phyloP scores from a whole-genome alignment of 306 rosid genomes.

The Vigna reflexopilosa region DNA sequence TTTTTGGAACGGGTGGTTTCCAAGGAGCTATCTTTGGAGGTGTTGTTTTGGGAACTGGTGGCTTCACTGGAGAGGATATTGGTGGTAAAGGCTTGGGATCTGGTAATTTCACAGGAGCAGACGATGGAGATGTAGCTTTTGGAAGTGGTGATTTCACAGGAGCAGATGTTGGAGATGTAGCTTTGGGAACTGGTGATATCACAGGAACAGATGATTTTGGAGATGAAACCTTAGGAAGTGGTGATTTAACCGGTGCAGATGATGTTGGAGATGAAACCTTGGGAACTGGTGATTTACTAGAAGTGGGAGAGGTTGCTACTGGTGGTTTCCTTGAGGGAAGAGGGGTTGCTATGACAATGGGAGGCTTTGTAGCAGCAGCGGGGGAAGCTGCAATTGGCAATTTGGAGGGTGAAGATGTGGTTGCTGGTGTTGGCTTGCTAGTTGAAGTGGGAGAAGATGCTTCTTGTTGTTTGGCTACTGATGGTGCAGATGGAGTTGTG shows the following conservation, averaged over 20 bases:
- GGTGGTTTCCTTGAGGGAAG: slow-evolving; percentile 20
- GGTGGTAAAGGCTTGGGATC: slow-evolving; percentile 1
- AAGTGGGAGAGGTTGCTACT: background rate
- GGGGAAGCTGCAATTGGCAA: slow-evolving; percentile 39
- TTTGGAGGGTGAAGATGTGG: slow-evolving; percentile 32
- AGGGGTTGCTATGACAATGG: slow-evolving; percentile 12
- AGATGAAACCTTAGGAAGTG: background rate
- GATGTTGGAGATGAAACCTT: slow-evolving; percentile 9
- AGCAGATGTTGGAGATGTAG: slow-evolving; percentile 30
- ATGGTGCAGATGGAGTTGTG: background rate
- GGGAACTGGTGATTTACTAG: slow-evolving; percentile 13
- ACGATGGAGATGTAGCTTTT: background rate
- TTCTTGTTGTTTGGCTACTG: slow-evolving; percentile 9
- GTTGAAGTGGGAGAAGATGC: slow-evolving; percentile 13
- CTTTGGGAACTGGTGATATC: slow-evolving; percentile 31
- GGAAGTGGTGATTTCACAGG: slow-evolving; percentile 40
- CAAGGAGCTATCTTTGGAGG: background rate
- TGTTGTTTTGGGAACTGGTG: background rate
- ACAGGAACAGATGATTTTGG: slow-evolving; percentile 29
- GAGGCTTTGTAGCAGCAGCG: slow-evolving; percentile 23
- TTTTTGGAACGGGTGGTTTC: slow-evolving; percentile 21
- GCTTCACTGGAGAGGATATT: background rate
- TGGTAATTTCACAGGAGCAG: slow-evolving; percentile 21
- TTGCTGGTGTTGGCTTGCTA: background rate
- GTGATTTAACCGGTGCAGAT: slow-evolving; percentile 22